These are phyloP conservation scores for Solanum appendiculatum DNA, from an alignment of 257 asterid genomes.

Conservation along the genomic window DNA sequence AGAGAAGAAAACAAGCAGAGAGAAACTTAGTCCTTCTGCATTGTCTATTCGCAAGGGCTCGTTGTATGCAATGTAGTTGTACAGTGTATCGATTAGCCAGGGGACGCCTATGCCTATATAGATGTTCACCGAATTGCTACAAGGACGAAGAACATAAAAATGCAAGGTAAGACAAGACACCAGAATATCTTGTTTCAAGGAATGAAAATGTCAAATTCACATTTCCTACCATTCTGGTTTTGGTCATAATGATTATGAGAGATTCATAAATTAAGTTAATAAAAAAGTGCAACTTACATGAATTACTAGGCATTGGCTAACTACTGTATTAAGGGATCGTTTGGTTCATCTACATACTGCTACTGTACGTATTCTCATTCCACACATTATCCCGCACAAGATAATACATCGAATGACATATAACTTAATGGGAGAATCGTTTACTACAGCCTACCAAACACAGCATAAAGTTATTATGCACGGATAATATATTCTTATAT, in stretches of 20 bases:
- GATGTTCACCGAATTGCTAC: slow-evolving; percentile 91
- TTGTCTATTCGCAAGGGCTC: slow-evolving; percentile 60
- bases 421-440: background rate
- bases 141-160: background rate
- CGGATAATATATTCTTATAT: background rate
- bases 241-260: background rate
- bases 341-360: background rate
- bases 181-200: background rate
- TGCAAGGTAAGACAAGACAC: background rate
- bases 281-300: too few relatives aligned
- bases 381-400: background rate
- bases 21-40: slow-evolving; percentile 72
- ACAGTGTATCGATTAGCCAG: slow-evolving; percentile 75
- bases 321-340: background rate
- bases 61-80: slow-evolving; percentile 75
- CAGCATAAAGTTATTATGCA: background rate
- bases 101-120: slow-evolving; percentile 87
- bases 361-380: background rate
- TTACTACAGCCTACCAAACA: background rate
- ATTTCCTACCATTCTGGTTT: background rate
- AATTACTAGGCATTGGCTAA: background rate
- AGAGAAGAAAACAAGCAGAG: slow-evolving; percentile 71
- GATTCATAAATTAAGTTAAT: too few relatives aligned
- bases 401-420: background rate
- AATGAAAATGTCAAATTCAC: background rate